phyloP scores from a whole-genome alignment of 345 rosid species.

The Moricandia arvensis region DNA sequence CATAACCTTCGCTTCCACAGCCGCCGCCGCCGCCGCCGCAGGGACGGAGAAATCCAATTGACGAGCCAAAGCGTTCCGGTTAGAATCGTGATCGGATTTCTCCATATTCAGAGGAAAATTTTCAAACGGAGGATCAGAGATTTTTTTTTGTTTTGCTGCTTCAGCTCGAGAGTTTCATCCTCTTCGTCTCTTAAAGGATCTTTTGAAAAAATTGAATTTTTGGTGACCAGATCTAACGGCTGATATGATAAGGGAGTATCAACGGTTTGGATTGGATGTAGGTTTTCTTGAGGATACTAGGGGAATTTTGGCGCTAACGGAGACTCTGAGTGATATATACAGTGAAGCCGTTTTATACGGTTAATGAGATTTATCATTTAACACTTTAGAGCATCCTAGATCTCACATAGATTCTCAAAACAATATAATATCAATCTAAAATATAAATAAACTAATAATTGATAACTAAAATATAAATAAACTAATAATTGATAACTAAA shows the following conservation, averaged over 20 bases:
- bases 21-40: constrained; percentile 31
- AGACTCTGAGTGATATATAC: background rate
- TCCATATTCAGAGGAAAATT: constrained; percentile 31
- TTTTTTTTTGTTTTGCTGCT: background rate
- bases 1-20: constrained; percentile 24
- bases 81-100: constrained; percentile 43
- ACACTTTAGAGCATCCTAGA: background rate
- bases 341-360: background rate
- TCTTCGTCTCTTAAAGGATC: constrained; percentile 4
- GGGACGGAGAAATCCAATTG: constrained; percentile 53
- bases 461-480: too few relatives aligned
- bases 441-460: background rate
- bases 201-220: constrained; percentile 46
- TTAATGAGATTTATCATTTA: background rate
- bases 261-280: constrained; percentile 28
- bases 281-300: constrained; percentile 22
- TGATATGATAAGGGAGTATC: constrained; percentile 11
- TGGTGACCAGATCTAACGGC: constrained; percentile 36
- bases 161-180: constrained; percentile 8
- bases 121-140: background rate
- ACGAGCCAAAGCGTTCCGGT: constrained; percentile 47
- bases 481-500: too few relatives aligned
- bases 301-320: constrained; percentile 57
- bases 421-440: background rate
- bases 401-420: background rate